A percentile compares a stretch with the other conserved stretches of the same genome.
Conservation (phyloP, 2,329 filamentous ascomycete species). For the Cercospora brassicicola region DNA sequence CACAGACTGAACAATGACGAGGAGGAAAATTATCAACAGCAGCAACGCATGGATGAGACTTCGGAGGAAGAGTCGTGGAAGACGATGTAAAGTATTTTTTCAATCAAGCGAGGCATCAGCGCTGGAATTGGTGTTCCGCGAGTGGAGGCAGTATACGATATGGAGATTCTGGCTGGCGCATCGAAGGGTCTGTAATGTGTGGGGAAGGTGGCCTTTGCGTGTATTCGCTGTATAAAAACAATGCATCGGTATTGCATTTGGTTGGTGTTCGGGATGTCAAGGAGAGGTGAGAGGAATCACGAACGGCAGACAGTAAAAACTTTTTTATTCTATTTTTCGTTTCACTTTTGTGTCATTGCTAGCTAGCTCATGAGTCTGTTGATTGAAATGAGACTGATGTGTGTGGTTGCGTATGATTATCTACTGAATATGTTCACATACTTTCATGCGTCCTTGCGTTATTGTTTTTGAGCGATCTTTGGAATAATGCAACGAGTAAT, state of each 20-base stretch:
- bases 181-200: neutral
- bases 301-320: neutral
- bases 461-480: neutral
- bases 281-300: neutral
- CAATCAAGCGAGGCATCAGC: neutral
- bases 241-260: neutral
- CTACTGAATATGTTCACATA: neutral
- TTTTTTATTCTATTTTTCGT: neutral
- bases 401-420: neutral
- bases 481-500: neutral
- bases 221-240: neutral
- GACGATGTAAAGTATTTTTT: neutral
- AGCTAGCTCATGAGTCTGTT: neutral
- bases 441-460: no score
- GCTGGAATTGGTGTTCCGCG: neutral
- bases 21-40: neutral
- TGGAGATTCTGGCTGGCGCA: neutral
- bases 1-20: neutral
- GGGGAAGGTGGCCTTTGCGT: neutral
- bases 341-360: neutral
- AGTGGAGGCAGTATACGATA: neutral
- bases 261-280: neutral
- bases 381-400: neutral
- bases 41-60: conserved; percentile 6
- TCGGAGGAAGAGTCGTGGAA: conserved; percentile 6